Percentiles rank a stretch among this genome's conserved stretches.
Evolutionary conservation across 2,329 filamentous ascomycete genomes (phyloP).

Genomic region (Venturia pyrina): DNA sequence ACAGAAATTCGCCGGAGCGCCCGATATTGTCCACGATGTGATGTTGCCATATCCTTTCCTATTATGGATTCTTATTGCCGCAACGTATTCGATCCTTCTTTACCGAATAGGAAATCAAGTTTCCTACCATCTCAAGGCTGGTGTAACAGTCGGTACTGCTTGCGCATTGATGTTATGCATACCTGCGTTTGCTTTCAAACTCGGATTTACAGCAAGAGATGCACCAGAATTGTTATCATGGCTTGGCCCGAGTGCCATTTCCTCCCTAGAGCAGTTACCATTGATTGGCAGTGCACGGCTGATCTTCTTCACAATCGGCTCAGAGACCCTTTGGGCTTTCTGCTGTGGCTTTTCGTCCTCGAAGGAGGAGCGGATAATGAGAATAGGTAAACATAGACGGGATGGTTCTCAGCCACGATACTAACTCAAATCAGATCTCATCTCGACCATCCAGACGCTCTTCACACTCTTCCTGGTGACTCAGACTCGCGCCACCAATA

Average conservation of each 20-base stretch:
- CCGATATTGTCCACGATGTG: conserved; percentile 71
- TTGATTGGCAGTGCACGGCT: conserved; percentile 26
- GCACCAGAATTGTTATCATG: conserved; percentile 61
- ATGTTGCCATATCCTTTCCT: conserved; percentile 52
- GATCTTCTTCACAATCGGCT: conserved; percentile 21
- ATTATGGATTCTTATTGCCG: conserved; percentile 64
- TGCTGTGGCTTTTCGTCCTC: conserved; percentile 10
- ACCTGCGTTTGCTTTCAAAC: conserved; percentile 65
- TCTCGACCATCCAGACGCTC: conserved; percentile 42
- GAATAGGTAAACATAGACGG: conserved; percentile 11
- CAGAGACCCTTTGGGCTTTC: conserved; percentile 18
- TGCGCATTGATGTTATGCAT: conserved; percentile 9
- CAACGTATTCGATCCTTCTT: conserved; percentile 55
- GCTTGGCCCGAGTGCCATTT: conserved; percentile 32
- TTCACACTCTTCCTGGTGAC: conserved; percentile 73
- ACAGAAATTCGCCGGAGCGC: conserved; percentile 86
- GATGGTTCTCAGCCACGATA: not conserved
- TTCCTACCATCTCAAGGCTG: conserved; percentile 18
- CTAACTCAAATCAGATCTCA: not conserved
- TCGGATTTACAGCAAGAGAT: conserved; percentile 79
- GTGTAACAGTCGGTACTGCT: conserved; percentile 1
- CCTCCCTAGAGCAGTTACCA: conserved; percentile 33
- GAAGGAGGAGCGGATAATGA: conserved; percentile 15
- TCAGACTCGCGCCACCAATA: conserved; percentile 75
- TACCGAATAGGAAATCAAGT: conserved; percentile 7